These are phyloP conservation scores for Thalia dealbata DNA, from an alignment of 176 grass and related monocot genomes.

Conservation along the genomic window DNA sequence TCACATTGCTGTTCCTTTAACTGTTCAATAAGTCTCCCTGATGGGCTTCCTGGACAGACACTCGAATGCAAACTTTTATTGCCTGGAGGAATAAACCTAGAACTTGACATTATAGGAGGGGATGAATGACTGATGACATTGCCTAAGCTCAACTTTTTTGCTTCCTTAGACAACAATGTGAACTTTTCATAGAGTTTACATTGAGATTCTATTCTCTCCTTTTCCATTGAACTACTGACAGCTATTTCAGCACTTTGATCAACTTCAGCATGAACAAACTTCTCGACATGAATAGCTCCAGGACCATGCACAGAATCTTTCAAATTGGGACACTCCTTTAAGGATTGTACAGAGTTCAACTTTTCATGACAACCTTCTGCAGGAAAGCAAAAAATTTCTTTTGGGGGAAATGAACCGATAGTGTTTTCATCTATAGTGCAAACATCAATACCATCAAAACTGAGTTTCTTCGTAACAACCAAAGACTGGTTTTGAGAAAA, in stretches of 20 bases:
- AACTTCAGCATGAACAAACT: background rate
- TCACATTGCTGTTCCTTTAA: background rate
- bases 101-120: background rate
- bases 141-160: background rate
- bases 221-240: background rate
- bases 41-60: background rate
- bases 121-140: background rate
- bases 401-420: background rate
- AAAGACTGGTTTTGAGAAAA: background rate
- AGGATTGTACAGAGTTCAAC: background rate
- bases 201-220: background rate
- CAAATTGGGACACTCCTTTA: background rate
- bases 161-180: background rate
- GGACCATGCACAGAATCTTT: background rate
- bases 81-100: background rate
- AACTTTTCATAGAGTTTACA: background rate
- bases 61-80: background rate
- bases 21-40: background rate
- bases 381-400: background rate
- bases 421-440: background rate
- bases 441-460: slow-evolving; percentile 7
- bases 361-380: background rate
- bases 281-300: background rate
- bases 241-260: background rate
- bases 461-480: background rate